Evolutionary conservation across 2,329 filamentous ascomycete species (phyloP).

Genomic region (Pezicula radicicola): DNA sequence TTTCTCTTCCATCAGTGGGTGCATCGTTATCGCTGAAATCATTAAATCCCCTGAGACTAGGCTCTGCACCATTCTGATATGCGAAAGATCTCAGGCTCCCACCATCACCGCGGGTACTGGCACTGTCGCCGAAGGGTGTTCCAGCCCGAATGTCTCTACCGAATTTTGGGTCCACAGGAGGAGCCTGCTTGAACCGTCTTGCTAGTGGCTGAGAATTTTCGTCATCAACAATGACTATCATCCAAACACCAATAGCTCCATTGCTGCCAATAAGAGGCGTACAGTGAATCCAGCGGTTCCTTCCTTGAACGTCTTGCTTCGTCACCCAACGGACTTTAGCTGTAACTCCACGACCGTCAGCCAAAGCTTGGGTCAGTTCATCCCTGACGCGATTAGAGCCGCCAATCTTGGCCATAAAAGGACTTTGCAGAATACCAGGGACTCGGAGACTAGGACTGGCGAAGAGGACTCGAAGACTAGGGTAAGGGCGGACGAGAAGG

Average conservation of each 20-base stretch:
- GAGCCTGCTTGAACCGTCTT: slow-evolving; percentile 21
- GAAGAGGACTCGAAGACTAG: slow-evolving; percentile 65
- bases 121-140: background rate
- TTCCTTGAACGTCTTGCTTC: slow-evolving; percentile 45
- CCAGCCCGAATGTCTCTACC: slow-evolving; percentile 9
- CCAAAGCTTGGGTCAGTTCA: slow-evolving; percentile 54
- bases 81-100: slow-evolving; percentile 23
- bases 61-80: slow-evolving; percentile 10
- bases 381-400: slow-evolving; percentile 45
- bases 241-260: slow-evolving; percentile 72
- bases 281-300: slow-evolving; percentile 73
- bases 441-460: slow-evolving; percentile 65
- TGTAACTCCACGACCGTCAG: slow-evolving; percentile 67
- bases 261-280: slow-evolving; percentile 68
- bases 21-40: background rate
- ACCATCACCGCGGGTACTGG: slow-evolving; percentile 11
- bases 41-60: background rate
- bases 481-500: slow-evolving; percentile 63
- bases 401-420: slow-evolving; percentile 51
- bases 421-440: slow-evolving; percentile 63
- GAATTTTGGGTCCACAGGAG: slow-evolving; percentile 26
- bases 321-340: slow-evolving; percentile 71
- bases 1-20: background rate
- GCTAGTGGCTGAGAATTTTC: slow-evolving; percentile 32
- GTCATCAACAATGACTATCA: slow-evolving; percentile 71